A percentile compares a stretch with the other conserved stretches of the same genome.
Conservation (phyloP, 495 filamentous ascomycete genomes). For the Annulohypoxylon stygium region DNA sequence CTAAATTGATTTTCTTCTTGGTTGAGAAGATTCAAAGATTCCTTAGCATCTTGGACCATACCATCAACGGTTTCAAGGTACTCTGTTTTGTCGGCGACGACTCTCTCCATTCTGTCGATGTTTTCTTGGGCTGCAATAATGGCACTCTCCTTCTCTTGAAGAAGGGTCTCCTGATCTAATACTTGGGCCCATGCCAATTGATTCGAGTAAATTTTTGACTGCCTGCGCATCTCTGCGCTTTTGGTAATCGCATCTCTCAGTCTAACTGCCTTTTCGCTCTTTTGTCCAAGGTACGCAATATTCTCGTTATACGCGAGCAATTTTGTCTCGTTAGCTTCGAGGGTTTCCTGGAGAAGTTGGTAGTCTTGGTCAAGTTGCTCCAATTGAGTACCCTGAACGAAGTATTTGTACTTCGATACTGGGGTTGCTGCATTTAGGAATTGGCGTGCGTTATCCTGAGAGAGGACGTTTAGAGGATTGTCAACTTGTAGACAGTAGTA, state of each 20-base stretch:
- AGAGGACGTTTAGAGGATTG: constrained; percentile 97
- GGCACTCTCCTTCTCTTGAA: constrained; percentile 46
- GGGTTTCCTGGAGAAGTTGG: constrained; percentile 71
- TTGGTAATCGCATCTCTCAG: constrained; percentile 58
- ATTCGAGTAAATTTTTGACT: constrained; percentile 66
- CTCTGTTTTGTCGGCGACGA: constrained; percentile 47
- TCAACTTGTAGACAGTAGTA: constrained; percentile 94
- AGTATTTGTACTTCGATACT: constrained; percentile 93
- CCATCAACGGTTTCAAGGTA: constrained; percentile 49
- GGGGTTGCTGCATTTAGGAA: constrained; percentile 89
- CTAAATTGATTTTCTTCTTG: constrained; percentile 57
- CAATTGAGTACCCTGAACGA: constrained; percentile 93
- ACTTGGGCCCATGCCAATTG: constrained; percentile 84
- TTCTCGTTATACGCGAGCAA: constrained; percentile 69
- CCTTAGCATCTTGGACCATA: constrained; percentile 46
- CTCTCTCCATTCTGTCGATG: constrained; percentile 44
- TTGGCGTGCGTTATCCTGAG: constrained; percentile 93
- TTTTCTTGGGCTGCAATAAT: constrained; percentile 52
- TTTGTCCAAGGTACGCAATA: constrained; percentile 66
- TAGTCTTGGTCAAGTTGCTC: constrained; percentile 95
- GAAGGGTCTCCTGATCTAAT: constrained; percentile 54
- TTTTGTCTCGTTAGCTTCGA: constrained; percentile 62
- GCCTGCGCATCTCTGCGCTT: constrained; percentile 60
- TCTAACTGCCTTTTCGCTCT: constrained; percentile 57
- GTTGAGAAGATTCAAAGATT: constrained; percentile 38